Evolutionary conservation across 2,329 filamentous ascomycete genomes (phyloP), one percentile per base, ranked within the genome.

Genomic region (Colletotrichum tropicale): DNA sequence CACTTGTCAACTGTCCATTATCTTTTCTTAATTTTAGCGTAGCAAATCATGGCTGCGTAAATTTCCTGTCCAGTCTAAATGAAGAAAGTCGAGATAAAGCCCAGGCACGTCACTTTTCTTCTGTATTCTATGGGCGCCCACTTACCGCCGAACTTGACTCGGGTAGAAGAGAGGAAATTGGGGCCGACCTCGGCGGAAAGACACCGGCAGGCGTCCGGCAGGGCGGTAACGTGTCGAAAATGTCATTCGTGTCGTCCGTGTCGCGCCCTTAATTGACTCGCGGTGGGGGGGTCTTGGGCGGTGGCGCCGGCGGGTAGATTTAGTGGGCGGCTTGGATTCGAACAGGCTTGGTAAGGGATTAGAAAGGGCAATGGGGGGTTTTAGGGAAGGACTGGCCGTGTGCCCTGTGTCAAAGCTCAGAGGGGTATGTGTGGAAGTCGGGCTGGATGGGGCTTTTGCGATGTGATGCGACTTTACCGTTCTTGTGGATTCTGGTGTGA

Each of bases 181-280:
- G 36, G 36, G 8, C 36, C 36, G 15, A 38, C 36, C 36, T 38
- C 36, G 36, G 36, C 15, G 36, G 15, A 15, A 38, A 8, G 36
- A 38, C 36, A 16, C 34, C 34, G 34, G 34, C 34, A 36, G 13
- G 34, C 34, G 34, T 36, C 34, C 38, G 38, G 38, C 43, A 48
- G 43, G 43, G 43, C 43, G 43, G 43, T 48, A 48, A 21, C 15
- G 60, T 70, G 66, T 70, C 34, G 18, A 65, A 65, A 43, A 48
- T 32, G 15, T 43, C 13, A 24, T 34, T 21, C 24, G 8, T 16
- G 5, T 10, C 32, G 34, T 56, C 26, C 66, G 28, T 60, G 56
- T 60, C 56, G 56, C 56, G 56, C 56, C 56, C 56, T 60, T 28
- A 12, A 30, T 16, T 60, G 56, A 60, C 56, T 60, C n/a, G 10